These are phyloP conservation scores for Polytrichum formosum DNA, from an alignment of 225 moss, liverwort and hornwort genomes.

Conservation along the genomic window DNA sequence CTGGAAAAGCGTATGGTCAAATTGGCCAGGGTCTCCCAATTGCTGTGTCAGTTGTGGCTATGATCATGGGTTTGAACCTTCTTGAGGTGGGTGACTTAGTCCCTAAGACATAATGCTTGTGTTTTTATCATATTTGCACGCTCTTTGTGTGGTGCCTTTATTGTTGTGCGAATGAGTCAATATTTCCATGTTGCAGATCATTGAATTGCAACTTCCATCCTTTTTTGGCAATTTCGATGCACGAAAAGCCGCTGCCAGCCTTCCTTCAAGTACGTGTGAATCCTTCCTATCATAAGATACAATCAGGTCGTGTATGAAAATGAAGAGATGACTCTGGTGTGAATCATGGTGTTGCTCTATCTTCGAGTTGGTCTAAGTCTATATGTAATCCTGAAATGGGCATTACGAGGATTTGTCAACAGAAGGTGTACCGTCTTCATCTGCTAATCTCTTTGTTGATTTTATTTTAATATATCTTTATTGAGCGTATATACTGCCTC, in stretches of 20 bases:
- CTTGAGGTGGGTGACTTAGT: conserved; percentile 54
- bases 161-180: background rate
- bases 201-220: conserved; percentile 91
- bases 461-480: no score
- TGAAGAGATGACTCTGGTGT: no score
- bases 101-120: background rate
- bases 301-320: no score
- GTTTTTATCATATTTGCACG: background rate
- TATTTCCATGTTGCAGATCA: conserved; percentile 48
- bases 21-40: conserved; percentile 94
- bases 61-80: conserved; percentile 97
- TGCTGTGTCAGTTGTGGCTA: conserved; percentile 85
- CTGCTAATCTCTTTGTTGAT: no score
- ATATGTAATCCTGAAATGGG: no score
- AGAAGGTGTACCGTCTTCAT: no score
- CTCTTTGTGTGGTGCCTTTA: background rate
- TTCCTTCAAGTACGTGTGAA: conserved; percentile 69
- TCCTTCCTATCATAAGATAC: no score
- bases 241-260: conserved; percentile 80
- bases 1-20: conserved; percentile 97
- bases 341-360: no score
- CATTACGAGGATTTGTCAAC: no score
- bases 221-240: conserved; percentile 96
- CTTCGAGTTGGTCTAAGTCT: no score
- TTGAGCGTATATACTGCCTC: no score